phyloP scores from a whole-genome alignment of 75 land plant genomes.

The Pseudotsuga menziesii region DNA sequence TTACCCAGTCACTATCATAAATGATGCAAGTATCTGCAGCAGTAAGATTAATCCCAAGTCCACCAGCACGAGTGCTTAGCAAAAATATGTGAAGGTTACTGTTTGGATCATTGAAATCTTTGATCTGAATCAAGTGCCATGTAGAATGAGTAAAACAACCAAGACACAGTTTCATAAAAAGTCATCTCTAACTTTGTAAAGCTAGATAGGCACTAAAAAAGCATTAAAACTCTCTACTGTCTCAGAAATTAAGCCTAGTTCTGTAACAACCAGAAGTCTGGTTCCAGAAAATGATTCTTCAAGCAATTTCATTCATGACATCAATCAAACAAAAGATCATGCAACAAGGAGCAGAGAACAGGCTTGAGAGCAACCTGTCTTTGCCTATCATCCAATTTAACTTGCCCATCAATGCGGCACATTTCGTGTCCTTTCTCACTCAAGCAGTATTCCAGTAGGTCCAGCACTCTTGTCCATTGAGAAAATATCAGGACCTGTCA shows the following conservation, averaged over 20 bases:
- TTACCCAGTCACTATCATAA: constrained; percentile 44
- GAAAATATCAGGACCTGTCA: constrained; percentile 85
- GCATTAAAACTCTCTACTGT: not conserved
- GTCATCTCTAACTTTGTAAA: not conserved
- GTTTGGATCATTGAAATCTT: constrained; percentile 60
- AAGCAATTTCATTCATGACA: not conserved
- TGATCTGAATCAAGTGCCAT: constrained; percentile 42
- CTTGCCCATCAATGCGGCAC: constrained; percentile 85
- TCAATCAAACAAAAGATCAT: not conserved
- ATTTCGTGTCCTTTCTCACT: constrained; percentile 66
- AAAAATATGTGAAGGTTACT: constrained; percentile 17
- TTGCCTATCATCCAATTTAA: constrained; percentile 62
- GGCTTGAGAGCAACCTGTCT: constrained; percentile 45
- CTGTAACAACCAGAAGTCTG: not conserved
- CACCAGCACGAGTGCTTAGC: constrained; percentile 48
- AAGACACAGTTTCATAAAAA: not conserved
- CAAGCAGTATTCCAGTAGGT: constrained; percentile 82
- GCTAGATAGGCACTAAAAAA: not conserved
- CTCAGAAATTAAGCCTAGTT: not conserved
- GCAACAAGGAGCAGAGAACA: not conserved
- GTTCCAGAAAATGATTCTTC: not conserved
- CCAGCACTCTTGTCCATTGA: constrained; percentile 84
- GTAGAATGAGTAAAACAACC: not conserved
- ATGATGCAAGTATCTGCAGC: constrained; percentile 42
- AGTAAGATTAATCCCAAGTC: constrained; percentile 43